Percentiles rank a stretch among this genome's conserved stretches.
phyloP scores from a whole-genome alignment of 129 eudicot species.

The Sambucus nigra region DNA sequence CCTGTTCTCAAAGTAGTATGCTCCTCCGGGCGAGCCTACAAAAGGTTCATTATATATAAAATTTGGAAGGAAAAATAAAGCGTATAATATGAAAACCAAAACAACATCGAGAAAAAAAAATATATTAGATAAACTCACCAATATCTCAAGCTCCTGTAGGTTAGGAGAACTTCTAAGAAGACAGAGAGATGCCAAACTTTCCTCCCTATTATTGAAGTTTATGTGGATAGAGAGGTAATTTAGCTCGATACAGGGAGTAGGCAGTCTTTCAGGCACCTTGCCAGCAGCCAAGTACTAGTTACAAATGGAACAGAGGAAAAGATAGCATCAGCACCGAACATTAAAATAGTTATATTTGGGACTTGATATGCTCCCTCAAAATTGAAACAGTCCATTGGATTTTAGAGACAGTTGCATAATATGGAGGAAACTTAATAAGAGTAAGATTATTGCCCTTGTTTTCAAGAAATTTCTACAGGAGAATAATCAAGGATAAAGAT shows the following conservation, averaged over 20 bases:
- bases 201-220: slow-evolving; percentile 58
- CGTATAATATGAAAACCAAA: background rate
- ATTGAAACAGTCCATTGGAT: background rate
- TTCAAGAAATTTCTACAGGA: background rate
- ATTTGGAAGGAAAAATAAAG: background rate
- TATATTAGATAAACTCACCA: slow-evolving; percentile 37
- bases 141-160: slow-evolving; percentile 72
- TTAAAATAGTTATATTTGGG: slow-evolving; percentile 4
- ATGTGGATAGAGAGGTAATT: slow-evolving; percentile 68
- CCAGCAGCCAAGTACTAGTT: slow-evolving; percentile 71
- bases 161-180: slow-evolving; percentile 84
- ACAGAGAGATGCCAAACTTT: slow-evolving; percentile 74
- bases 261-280: slow-evolving; percentile 62
- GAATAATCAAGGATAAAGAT: background rate
- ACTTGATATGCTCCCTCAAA: background rate
- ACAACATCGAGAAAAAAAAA: background rate
- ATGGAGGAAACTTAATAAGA: background rate
- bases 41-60: background rate
- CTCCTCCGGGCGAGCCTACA: slow-evolving; percentile 81
- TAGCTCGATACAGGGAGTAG: slow-evolving; percentile 54
- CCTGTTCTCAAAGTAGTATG: slow-evolving; percentile 22
- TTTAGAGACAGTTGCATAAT: background rate
- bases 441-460: background rate
- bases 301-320: background rate
- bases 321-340: background rate